Evolutionary conservation across 768 basidiomycete genomes (phyloP), one percentile per base, ranked within the genome.

Genomic region (Podaxis sp.): DNA sequence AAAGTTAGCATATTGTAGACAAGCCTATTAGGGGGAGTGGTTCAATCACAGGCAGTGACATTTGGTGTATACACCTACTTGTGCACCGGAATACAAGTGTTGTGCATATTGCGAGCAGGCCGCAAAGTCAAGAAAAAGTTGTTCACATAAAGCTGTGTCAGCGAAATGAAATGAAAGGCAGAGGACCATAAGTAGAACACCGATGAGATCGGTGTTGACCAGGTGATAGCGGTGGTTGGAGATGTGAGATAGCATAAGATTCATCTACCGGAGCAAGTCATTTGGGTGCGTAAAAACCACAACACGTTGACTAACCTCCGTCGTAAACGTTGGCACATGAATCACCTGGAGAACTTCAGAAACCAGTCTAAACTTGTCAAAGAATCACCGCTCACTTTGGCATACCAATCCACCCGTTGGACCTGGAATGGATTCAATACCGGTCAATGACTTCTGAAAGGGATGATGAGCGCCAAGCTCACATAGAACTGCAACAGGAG

Each of bases 111-210:
- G 63, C 2, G 62, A 58, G 28, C 66, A 63, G 28, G 63, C 59
- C 17, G 53, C 28, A 28, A 65, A 64, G 38, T 64, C 64, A 8
- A 72, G 41, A 20, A 62, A 65, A 20, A 72, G 61, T 33, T 63
- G 66, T 38, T 63, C 63, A 24, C 66, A 68, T 7, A 69, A 54
- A 7, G 56, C 37, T 3, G 66, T 63, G 38, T 72, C 71, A 10
- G 68, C 68, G 20, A 72, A 65, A 58, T 70, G 70, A 8, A 71
- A 59, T 6, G 70, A 63, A 15, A 72, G 66, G 56, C 69, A 71
- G 11, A 70, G 53, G 2, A 70, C 70, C 66, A 70, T 70, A 48
- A 67, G 66, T 51, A 70, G 64, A 38, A 70, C 65, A 10, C 66
- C 68, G 51, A 72, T 60, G 37, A 70, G 69, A 12, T 65, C 64